A percentile compares a stretch with the other conserved stretches of the same genome.
phyloP scores from a whole-genome alignment of 192 early-diverging fungal genomes.

The Radiomyces spectabilis region DNA sequence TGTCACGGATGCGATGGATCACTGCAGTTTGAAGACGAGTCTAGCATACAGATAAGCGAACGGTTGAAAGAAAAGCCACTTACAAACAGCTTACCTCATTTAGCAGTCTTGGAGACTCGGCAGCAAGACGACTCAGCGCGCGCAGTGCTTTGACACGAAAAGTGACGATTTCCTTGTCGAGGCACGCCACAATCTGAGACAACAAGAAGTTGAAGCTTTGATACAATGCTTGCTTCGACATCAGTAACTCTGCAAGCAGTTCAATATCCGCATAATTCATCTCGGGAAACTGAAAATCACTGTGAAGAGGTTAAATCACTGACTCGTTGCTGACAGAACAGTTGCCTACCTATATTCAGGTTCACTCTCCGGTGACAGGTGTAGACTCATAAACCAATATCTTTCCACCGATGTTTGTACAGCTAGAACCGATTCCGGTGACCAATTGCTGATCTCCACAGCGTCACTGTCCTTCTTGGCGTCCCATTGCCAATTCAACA shows the following conservation, averaged over 20 bases:
- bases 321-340: too few species aligned
- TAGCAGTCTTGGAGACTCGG: conserved; percentile 57
- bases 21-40: conserved; percentile 62
- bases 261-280: conserved; percentile 16
- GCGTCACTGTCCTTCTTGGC: background rate
- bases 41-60: conserved; percentile 5
- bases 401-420: too few species aligned
- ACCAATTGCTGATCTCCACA: too few species aligned
- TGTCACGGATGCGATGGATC: conserved; percentile 70
- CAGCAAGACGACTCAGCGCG: conserved; percentile 69
- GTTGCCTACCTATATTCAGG: too few species aligned
- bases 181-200: conserved; percentile 49
- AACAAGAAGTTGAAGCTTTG: conserved; percentile 67
- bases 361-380: too few species aligned
- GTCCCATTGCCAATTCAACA: conserved; percentile 2
- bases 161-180: conserved; percentile 60
- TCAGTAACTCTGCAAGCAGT: conserved; percentile 31
- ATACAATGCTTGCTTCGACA: conserved; percentile 50
- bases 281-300: conserved; percentile 13
- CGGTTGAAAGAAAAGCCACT: background rate
- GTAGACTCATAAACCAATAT: too few species aligned
- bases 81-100: conserved; percentile 30
- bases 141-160: conserved; percentile 73
- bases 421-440: too few species aligned
- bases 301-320: too few species aligned